Percentiles rank a stretch among this genome's conserved stretches.
These are phyloP conservation scores for Fremontodendron californicum DNA, from an alignment of 345 rosid species.

Conservation along the genomic window DNA sequence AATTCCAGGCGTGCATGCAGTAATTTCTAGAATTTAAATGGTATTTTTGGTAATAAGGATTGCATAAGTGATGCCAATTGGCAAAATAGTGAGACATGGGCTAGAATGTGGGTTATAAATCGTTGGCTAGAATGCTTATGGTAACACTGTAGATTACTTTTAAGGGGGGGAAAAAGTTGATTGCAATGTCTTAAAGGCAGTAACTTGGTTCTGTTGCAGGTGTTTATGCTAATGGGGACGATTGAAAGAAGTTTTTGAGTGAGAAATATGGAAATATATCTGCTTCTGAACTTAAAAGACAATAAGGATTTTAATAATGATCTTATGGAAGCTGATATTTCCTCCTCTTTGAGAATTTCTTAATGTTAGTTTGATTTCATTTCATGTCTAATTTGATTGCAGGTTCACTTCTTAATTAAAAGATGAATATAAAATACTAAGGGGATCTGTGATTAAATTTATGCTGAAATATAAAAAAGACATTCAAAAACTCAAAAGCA, in stretches of 20 bases:
- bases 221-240: constrained; percentile 61
- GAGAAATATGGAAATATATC: constrained; percentile 56
- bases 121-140: not conserved
- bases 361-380: too few species aligned
- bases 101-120: not conserved
- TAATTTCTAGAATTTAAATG: not conserved
- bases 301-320: constrained; percentile 49
- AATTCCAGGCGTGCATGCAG: not conserved
- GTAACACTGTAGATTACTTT: not conserved
- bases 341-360: too few species aligned
- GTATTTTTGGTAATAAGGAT: not conserved
- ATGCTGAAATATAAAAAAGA: too few species aligned
- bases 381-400: too few species aligned
- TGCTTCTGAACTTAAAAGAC: constrained; percentile 50
- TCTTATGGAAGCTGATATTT: constrained; percentile 63
- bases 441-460: too few species aligned
- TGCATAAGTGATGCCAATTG: not conserved
- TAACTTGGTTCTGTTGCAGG: constrained; percentile 34
- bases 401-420: too few species aligned
- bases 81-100: not conserved
- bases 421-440: too few species aligned
- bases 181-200: not conserved
- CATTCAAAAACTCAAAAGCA: too few species aligned
- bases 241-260: constrained; percentile 47
- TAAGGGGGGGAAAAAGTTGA: not conserved